Base-by-base conservation (phyloP, 768 basidiomycete species). In the Amylocystis lapponica region DNA sequence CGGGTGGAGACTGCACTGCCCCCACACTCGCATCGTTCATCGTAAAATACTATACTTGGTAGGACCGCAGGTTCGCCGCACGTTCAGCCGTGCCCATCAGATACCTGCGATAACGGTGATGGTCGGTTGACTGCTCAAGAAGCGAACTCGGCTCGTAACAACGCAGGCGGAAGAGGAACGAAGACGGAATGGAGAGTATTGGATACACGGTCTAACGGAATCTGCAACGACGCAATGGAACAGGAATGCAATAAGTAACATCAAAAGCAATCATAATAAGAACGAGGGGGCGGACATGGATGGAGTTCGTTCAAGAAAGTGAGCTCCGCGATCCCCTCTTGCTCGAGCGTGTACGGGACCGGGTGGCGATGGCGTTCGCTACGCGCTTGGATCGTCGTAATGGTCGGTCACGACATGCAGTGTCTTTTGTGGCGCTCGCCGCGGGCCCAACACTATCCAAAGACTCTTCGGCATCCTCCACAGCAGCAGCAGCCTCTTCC, bases 351-450 rank as follows among this genome's bases (percentile, higher is more conserved):
- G 68, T 66, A 29, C 71, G 71, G 25, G 72, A 63, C 32, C 75
- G 70, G 7, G 73, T 72, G 36, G 74, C 73, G 33, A 69, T 65
- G 14, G 78, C 75, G 45, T 76, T 70, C 23, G 82, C 81, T 17
- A 85, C 83, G 35, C 85, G 69, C 64, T 79, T 83, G 47, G 85
- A 87, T 46, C 83, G 70, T 22, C 80, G 67, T 41, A 81, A 54
- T 0, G 74, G 71, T 33, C 64, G 66, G 30, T 66, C 67, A 6
- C 46, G 55, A n/a, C 27, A 37, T 55, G 55, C 34, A 51, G 12
- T 13, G 20, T 53, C 49, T 22, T 34, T 41, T 8, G 27, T 43
- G n/a, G 47, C 46, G 9, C 36, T 19, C n/a, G 21, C 20, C 12
- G 45, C n/a, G n/a, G n/a, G n/a, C n/a, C n/a, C n/a, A n/a, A n/a